A percentile compares a stretch with the other conserved stretches of the same genome.
Conservation (phyloP, 768 basidiomycete genomes). For the Hydnomerulius pinastri region DNA sequence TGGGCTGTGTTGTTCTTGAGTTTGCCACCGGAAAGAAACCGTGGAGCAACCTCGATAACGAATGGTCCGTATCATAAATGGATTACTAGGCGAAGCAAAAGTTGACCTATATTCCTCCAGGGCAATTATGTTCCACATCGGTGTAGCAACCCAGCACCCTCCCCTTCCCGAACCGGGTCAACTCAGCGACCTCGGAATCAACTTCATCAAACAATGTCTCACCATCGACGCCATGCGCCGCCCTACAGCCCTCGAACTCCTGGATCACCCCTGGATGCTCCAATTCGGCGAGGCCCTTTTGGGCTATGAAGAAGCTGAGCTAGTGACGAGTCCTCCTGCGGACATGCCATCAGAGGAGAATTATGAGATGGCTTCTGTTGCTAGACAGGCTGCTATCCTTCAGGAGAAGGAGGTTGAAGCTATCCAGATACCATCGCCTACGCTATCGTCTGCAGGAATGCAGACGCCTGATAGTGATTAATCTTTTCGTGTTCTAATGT, state of each 20-base stretch:
- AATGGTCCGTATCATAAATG: conserved; percentile 72
- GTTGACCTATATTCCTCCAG: conserved; percentile 40
- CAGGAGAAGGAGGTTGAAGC: conserved; percentile 63
- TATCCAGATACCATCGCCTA: conserved; percentile 54
- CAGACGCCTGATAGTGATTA: conserved; percentile 31
- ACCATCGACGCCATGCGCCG: conserved; percentile 83
- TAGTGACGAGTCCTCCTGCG: conserved; percentile 47
- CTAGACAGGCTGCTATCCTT: conserved; percentile 56
- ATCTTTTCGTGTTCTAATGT: background rate
- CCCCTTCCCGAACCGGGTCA: conserved; percentile 91
- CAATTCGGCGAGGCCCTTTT: conserved; percentile 73
- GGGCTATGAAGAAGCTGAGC: conserved; percentile 66
- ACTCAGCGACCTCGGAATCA: conserved; percentile 85
- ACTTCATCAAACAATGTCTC: conserved; percentile 91
- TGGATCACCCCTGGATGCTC: conserved; percentile 89
- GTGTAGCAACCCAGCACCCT: conserved; percentile 94
- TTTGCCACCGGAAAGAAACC: conserved; percentile 96
- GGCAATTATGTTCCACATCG: conserved; percentile 99
- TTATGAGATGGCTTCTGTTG: conserved; percentile 51
- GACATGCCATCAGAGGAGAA: conserved; percentile 49
- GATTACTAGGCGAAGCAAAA: background rate
- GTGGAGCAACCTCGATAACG: conserved; percentile 98
- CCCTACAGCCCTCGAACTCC: conserved; percentile 82
- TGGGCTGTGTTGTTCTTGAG: conserved; percentile 97
- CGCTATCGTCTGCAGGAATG: conserved; percentile 42